Evolutionary conservation across 2,329 filamentous ascomycete genomes (phyloP), one percentile per base, ranked within the genome.

Genomic region (Fusarium foetens): DNA sequence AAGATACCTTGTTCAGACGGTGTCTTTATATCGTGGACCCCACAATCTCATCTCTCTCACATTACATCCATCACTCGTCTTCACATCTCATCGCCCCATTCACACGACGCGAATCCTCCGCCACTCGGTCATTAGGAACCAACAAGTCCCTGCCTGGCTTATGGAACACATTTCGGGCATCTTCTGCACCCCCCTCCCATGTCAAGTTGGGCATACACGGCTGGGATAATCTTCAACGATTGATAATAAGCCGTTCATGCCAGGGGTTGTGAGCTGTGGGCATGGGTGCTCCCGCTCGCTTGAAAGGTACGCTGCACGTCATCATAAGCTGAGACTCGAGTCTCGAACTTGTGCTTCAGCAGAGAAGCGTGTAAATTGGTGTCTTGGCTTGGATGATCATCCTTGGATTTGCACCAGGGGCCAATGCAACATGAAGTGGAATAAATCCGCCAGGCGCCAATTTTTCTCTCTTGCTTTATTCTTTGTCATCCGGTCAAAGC

Each of bases 241-340:
- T 39, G 33, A 53, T 53, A 53, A 53, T 53, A 33, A 57, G 41
- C 31, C 49, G 53, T 66, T 73, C 69, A 49, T 45, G 63, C 27
- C 74, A 70, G 55, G 72, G 64, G 68, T 52, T 43, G 25, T 35
- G 27, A 52, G 59, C 46, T 67, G 66, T 59, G 68, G 64, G 53
- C 65, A 75, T 74, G 73, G 73, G 53, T 66, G 68, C 64, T 73
- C 70, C 71, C 66, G 71, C 69, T 73, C 64, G 52, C 53, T 68
- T 55, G 43, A 58, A 54, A 45, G 51, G 31, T 36, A 35, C 39
- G 25, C 72, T 77, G 75, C 75, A 77, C 68, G 75, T 75, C 75
- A 77, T 77, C 69, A 63, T 71, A 68, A 67, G 70, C 62, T 73
- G 67, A 76, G 71, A 61, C 63, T 63, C 67, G 67, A 75, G 75